Conservation (phyloP, 2,329 filamentous ascomycete species). For the Ophiostoma quercus region DNA sequence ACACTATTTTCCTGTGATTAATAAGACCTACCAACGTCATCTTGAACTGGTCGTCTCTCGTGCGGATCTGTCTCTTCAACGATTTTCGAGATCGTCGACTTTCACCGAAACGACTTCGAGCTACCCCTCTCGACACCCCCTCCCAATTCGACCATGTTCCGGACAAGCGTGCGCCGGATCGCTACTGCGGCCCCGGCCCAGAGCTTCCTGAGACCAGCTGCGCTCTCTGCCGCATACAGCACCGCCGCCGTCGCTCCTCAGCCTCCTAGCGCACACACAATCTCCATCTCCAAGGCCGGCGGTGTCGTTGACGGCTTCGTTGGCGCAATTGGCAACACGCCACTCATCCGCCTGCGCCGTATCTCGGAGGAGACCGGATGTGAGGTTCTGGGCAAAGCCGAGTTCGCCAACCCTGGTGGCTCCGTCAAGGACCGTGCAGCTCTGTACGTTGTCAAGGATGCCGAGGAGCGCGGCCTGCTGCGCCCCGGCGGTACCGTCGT, state of each 20-base stretch:
- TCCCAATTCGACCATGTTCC: constrained; percentile 52
- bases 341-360: constrained; percentile 81
- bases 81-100: not conserved
- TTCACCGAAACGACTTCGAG: not conserved
- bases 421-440: constrained; percentile 95
- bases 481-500: constrained; percentile 78
- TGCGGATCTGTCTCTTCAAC: not conserved
- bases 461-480: constrained; percentile 80
- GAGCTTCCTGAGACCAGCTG: constrained; percentile 70
- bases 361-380: constrained; percentile 89
- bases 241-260: constrained; percentile 31
- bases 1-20: not conserved
- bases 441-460: constrained; percentile 87
- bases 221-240: constrained; percentile 39
- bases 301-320: constrained; percentile 72
- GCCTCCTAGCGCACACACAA: constrained; percentile 53
- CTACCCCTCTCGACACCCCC: not conserved
- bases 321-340: constrained; percentile 97
- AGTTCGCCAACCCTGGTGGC: constrained; percentile 97
- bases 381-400: constrained; percentile 90
- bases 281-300: constrained; percentile 74
- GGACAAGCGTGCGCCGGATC: constrained; percentile 62
- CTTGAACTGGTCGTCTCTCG: not conserved
- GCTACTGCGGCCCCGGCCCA: constrained; percentile 48
- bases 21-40: not conserved